These are phyloP conservation scores for Diaporthe capsici DNA, from an alignment of 2,329 filamentous ascomycete genomes.

Conservation along the genomic window DNA sequence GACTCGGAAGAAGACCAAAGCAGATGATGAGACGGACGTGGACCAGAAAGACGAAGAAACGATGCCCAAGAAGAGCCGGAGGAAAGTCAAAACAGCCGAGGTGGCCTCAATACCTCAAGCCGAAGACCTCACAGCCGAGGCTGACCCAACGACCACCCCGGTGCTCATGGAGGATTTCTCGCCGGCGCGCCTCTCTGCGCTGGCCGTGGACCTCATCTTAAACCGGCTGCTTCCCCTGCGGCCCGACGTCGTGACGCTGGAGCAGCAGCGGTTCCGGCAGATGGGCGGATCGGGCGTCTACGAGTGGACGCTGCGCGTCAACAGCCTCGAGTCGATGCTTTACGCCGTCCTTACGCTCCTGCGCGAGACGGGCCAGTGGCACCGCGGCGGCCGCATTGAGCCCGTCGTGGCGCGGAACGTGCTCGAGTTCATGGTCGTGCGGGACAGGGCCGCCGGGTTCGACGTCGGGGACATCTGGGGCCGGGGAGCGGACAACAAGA, in stretches of 20 bases:
- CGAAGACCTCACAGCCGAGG: background rate
- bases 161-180: slow-evolving; percentile 48
- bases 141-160: slow-evolving; percentile 14
- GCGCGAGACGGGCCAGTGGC: slow-evolving; percentile 57
- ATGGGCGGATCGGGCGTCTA: slow-evolving; percentile 75
- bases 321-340: slow-evolving; percentile 85
- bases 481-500: slow-evolving; percentile 64
- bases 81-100: slow-evolving; percentile 15
- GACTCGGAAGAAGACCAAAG: background rate
- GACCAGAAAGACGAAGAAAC: background rate
- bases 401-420: slow-evolving; percentile 69
- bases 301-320: slow-evolving; percentile 88
- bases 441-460: slow-evolving; percentile 20
- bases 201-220: slow-evolving; percentile 52
- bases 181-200: slow-evolving; percentile 52
- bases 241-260: slow-evolving; percentile 80
- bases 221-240: slow-evolving; percentile 60
- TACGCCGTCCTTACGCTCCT: slow-evolving; percentile 77
- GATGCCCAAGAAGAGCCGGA: background rate
- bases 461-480: slow-evolving; percentile 43
- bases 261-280: slow-evolving; percentile 73
- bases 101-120: background rate
- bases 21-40: background rate
- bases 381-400: slow-evolving; percentile 50
- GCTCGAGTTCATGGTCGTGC: slow-evolving; percentile 50